Conservation (phyloP, 164 flowering plant species). For the grape (Vitis vinifera) region ASM3070453v1 NC_081815.1:5064001-5064500, state of each 20-base stretch:
- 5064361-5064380: constrained; percentile 41
- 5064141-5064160: constrained; percentile 38
- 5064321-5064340: constrained; percentile 66
- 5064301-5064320: constrained; percentile 51
- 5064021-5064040: constrained; percentile 53
- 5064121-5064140: constrained; percentile 53
- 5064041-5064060: constrained; percentile 47
- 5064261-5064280: constrained; percentile 41
- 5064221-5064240: constrained; percentile 18
- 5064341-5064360: constrained; percentile 52
- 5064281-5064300: constrained; percentile 30
- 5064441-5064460: constrained; percentile 42
- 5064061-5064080: constrained; percentile 53
- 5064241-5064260: constrained; percentile 37
- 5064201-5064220: constrained; percentile 39
- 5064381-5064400: constrained; percentile 60
- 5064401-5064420: constrained; percentile 58
- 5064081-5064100: constrained; percentile 49
- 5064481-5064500: constrained; percentile 46
- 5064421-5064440: constrained; percentile 52
- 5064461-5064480: constrained; percentile 62
- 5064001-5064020: constrained; percentile 67
- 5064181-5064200: constrained; percentile 40
- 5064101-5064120: constrained; percentile 62
- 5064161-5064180: constrained; percentile 41